phyloP scores from a whole-genome alignment of 1,139 yeast species.

The Trichomonascaceae sp. region DNA sequence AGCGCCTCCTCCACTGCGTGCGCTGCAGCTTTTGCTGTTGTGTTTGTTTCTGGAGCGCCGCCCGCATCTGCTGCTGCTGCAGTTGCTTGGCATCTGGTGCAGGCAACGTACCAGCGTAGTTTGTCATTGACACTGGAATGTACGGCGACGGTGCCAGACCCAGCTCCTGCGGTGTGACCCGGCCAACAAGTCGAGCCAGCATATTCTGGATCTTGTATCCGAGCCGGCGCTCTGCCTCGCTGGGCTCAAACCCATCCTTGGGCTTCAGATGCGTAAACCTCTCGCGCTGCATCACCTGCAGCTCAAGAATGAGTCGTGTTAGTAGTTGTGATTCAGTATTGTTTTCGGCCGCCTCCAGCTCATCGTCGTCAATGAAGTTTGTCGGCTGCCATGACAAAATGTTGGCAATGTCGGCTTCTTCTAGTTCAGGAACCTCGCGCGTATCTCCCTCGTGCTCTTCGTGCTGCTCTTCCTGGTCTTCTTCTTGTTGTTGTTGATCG shows the following conservation, averaged over 20 bases:
- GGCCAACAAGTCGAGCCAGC: conserved; percentile 32
- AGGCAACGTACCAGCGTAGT: conserved; percentile 72
- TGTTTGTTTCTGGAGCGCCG: too few relatives aligned
- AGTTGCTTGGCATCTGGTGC: conserved; percentile 15
- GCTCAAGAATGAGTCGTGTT: conserved; percentile 40
- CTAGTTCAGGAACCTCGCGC: conserved; percentile 2
- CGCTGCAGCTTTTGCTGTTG: too few relatives aligned
- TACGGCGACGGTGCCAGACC: conserved; percentile 18
- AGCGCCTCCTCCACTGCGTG: too few relatives aligned
- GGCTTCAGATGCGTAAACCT: conserved; percentile 29
- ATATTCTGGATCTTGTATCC: conserved; percentile 40
- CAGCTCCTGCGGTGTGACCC: conserved; percentile 16
- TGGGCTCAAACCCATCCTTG: conserved; percentile 25
- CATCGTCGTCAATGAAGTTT: conserved; percentile 39
- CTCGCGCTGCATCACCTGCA: conserved; percentile 51
- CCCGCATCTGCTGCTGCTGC: neutral
- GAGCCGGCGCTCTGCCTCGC: conserved; percentile 34
- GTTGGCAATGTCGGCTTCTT: conserved; percentile 30
- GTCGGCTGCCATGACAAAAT: conserved; percentile 44
- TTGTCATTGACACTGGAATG: conserved; percentile 60
- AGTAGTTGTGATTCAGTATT: conserved; percentile 42
- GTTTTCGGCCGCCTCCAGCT: conserved; percentile 33
- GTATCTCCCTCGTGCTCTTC: conserved; percentile 3
- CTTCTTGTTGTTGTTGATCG: conserved; percentile 9
- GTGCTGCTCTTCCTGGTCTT: conserved; percentile 8